Conservation (phyloP, 192 early-diverging fungal genomes). For the Coemansia sp. region DNA sequence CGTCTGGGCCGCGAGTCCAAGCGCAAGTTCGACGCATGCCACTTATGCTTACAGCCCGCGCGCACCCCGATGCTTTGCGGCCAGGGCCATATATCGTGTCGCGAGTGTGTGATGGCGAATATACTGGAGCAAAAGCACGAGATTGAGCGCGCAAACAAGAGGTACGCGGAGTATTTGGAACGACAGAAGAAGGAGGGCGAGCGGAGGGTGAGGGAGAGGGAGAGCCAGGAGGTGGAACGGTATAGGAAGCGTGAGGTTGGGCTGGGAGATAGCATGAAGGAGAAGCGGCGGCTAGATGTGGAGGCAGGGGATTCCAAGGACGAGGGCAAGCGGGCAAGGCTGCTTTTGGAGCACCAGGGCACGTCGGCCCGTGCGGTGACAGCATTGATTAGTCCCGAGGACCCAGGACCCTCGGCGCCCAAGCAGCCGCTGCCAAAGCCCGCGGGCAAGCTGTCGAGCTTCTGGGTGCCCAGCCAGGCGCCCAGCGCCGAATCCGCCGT, state of each 20-base stretch:
- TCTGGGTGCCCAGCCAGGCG: slow-evolving; percentile 41
- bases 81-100: slow-evolving; percentile 79
- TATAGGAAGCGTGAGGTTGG: slow-evolving; percentile 16
- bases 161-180: slow-evolving; percentile 45
- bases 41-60: slow-evolving; percentile 63
- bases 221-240: slow-evolving; percentile 6
- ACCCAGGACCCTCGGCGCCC: too few species aligned
- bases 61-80: slow-evolving; percentile 19
- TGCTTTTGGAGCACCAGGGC: too few species aligned
- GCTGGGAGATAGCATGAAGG: not conserved
- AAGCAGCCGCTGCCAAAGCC: too few species aligned
- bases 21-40: slow-evolving; percentile 81
- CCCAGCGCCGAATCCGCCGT: slow-evolving; percentile 11
- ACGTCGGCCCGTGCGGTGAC: too few species aligned
- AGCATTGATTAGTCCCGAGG: too few species aligned
- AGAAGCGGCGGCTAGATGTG: not conserved
- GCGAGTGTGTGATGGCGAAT: slow-evolving; percentile 81
- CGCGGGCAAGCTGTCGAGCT: slow-evolving; percentile 24
- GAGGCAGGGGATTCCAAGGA: not conserved
- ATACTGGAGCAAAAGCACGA: slow-evolving; percentile 81
- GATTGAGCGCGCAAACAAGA: slow-evolving; percentile 53
- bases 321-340: not conserved
- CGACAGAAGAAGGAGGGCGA: slow-evolving; percentile 20
- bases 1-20: slow-evolving; percentile 81
- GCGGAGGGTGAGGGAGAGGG: not conserved